These are phyloP conservation scores for Polygonum maritimum DNA, from an alignment of 148 eudicot species.

Conservation along the genomic window DNA sequence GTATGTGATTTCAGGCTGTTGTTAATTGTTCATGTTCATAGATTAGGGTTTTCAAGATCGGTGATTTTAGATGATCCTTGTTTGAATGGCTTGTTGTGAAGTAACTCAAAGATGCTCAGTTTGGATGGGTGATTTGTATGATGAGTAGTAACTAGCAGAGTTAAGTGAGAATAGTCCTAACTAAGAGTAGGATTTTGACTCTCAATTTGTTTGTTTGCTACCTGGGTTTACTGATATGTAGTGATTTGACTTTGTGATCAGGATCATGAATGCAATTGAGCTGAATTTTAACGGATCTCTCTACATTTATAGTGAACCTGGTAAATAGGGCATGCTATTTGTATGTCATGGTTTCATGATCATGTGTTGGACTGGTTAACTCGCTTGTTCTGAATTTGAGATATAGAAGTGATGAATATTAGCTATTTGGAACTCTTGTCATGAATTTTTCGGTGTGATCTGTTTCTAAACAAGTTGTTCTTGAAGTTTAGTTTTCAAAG, in stretches of 20 bases:
- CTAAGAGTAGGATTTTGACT: background rate
- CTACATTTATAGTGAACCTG: background rate
- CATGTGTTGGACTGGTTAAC: background rate
- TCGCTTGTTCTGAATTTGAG: background rate
- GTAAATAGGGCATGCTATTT: background rate
- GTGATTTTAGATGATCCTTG: background rate
- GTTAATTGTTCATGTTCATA: background rate
- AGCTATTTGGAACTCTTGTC: background rate
- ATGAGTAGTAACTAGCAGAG: background rate
- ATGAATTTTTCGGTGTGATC: no score
- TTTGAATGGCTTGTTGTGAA: background rate
- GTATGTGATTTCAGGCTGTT: constrained; percentile 17
- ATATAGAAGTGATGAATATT: background rate
- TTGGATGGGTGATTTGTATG: background rate
- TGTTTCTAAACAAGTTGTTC: background rate
- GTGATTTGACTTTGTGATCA: background rate
- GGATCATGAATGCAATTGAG: background rate
- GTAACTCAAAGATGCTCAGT: background rate
- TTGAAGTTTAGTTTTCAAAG: background rate
- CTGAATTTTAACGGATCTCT: background rate
- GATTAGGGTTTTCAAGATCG: background rate
- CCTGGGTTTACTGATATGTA: background rate
- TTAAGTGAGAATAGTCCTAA: background rate
- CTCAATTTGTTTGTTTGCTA: background rate
- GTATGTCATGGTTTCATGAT: background rate